These are phyloP conservation scores for Dactylellina leptospora DNA, from an alignment of 2,329 filamentous ascomycete species.

Conservation along the genomic window DNA sequence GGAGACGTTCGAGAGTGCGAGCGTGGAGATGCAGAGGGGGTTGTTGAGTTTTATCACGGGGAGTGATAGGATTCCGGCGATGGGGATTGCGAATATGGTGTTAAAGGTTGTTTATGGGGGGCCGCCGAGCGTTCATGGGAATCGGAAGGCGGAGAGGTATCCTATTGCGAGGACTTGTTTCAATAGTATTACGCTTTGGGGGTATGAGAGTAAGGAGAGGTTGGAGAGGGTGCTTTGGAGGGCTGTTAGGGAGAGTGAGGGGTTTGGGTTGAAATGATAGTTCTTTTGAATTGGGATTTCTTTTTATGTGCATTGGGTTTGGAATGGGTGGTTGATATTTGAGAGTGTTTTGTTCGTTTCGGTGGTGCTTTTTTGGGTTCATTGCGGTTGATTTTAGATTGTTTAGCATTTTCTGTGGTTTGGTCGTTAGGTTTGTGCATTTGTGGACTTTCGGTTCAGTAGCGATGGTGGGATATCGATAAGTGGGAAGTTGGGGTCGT, in stretches of 20 bases:
- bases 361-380: not conserved
- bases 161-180: constrained; percentile 92
- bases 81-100: constrained; percentile 79
- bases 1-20: constrained; percentile 76
- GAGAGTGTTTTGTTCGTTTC: not conserved
- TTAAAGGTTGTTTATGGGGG: constrained; percentile 81
- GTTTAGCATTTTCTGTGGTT: too few relatives aligned
- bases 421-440: too few relatives aligned
- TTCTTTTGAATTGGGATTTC: not conserved
- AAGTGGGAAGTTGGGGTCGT: too few relatives aligned
- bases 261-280: constrained; percentile 82
- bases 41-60: constrained; percentile 88
- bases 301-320: not conserved
- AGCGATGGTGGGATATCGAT: too few relatives aligned
- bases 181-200: constrained; percentile 80
- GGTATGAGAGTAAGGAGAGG: constrained; percentile 72
- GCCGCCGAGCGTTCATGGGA: constrained; percentile 29
- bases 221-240: constrained; percentile 80
- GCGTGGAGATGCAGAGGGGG: constrained; percentile 75
- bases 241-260: constrained; percentile 88
- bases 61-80: constrained; percentile 87
- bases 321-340: not conserved
- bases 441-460: too few relatives aligned
- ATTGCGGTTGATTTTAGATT: not conserved
- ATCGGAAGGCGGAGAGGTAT: constrained; percentile 74